Conservation (phyloP, 805 yeast species). For the Saturnispora halmiae region DNA sequence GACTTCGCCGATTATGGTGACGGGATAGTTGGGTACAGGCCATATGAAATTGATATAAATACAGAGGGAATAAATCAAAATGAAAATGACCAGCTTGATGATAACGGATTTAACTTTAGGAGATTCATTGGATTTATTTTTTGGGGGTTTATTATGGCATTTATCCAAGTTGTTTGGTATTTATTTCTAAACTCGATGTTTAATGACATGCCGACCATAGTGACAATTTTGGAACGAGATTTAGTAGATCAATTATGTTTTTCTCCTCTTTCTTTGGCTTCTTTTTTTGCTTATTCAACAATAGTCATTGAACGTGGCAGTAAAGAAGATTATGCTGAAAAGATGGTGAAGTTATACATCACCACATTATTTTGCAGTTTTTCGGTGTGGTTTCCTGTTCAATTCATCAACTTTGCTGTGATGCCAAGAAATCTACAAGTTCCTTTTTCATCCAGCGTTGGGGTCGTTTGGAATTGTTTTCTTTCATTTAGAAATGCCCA, state of each 20-base stretch:
- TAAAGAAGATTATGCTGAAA: slow-evolving; percentile 50
- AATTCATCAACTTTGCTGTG: slow-evolving; percentile 60
- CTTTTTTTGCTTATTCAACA: slow-evolving; percentile 79
- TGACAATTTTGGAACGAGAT: slow-evolving; percentile 78
- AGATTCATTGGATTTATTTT: slow-evolving; percentile 70
- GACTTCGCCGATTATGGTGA: slow-evolving; percentile 31
- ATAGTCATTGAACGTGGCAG: slow-evolving; percentile 71
- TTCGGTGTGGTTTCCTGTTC: slow-evolving; percentile 78
- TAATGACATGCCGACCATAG: slow-evolving; percentile 71
- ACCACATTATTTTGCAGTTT: slow-evolving; percentile 60
- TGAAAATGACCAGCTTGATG: background rate
- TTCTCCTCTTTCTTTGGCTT: slow-evolving; percentile 75
- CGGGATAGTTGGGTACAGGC: slow-evolving; percentile 6
- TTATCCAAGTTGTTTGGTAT: slow-evolving; percentile 86
- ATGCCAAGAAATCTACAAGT: slow-evolving; percentile 73
- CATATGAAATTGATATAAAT: slow-evolving; percentile 8
- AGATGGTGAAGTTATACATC: slow-evolving; percentile 57
- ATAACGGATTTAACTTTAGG: slow-evolving; percentile 44
- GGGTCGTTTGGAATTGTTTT: slow-evolving; percentile 92
- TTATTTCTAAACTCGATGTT: slow-evolving; percentile 67
- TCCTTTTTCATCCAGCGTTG: slow-evolving; percentile 78
- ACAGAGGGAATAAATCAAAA: background rate
- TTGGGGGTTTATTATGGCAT: slow-evolving; percentile 83
- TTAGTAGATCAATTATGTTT: slow-evolving; percentile 83
- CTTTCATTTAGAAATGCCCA: slow-evolving; percentile 68